A percentile compares a stretch with the other conserved stretches of the same genome.
phyloP scores from a whole-genome alignment of 768 basidiomycete species.

The Amyloporia xantha region DNA sequence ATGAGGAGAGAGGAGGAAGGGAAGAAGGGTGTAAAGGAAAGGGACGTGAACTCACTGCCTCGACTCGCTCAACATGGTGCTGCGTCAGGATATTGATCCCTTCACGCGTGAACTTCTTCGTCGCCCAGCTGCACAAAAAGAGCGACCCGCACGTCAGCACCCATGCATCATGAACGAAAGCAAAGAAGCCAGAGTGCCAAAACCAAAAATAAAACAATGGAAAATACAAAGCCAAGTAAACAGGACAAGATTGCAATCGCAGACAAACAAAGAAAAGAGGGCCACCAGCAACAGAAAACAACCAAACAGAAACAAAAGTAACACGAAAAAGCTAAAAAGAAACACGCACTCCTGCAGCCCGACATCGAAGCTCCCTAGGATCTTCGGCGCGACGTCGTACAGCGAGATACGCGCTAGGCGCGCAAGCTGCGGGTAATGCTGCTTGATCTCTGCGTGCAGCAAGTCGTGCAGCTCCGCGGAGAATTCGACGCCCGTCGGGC shows the following conservation, averaged over 20 bases:
- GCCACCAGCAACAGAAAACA: too few relatives aligned
- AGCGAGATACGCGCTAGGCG: constrained; percentile 65
- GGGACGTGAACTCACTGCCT: constrained; percentile 34
- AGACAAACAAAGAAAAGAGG: too few relatives aligned
- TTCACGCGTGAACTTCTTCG: constrained; percentile 64
- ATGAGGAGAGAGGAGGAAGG: too few relatives aligned
- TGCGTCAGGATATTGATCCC: constrained; percentile 68
- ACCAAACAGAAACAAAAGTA: too few relatives aligned
- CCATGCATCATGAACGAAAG: too few relatives aligned
- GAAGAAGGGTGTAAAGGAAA: too few relatives aligned
- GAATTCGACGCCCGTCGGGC: constrained; percentile 78
- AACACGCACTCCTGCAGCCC: constrained; percentile 48
- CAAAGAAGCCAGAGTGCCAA: too few relatives aligned
- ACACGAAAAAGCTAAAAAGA: background rate
- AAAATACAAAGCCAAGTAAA: too few relatives aligned
- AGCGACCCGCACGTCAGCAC: background rate
- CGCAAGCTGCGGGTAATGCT: constrained; percentile 58
- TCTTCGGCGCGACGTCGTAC: constrained; percentile 76
- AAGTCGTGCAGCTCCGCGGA: constrained; percentile 79
- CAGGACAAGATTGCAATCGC: too few relatives aligned
- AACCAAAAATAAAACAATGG: too few relatives aligned
- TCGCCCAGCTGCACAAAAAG: constrained; percentile 45
- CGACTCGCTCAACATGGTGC: constrained; percentile 67
- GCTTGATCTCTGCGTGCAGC: constrained; percentile 55
- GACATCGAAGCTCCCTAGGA: constrained; percentile 70